These are phyloP conservation scores for Colletotrichum sp. DNA, from an alignment of 2,329 filamentous ascomycete species.

Conservation along the genomic window DNA sequence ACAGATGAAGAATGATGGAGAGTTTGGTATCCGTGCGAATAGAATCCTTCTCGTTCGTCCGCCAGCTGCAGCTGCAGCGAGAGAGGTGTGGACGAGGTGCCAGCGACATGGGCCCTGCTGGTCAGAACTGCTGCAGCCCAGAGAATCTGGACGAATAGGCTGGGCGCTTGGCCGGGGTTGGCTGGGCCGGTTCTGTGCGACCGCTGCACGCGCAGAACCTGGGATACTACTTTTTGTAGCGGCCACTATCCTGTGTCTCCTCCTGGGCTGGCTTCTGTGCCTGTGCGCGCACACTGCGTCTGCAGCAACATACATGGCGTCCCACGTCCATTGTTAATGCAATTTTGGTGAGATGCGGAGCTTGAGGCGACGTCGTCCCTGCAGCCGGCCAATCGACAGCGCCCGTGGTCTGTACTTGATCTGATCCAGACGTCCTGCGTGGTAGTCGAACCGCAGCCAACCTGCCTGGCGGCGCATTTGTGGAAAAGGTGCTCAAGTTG, in stretches of 20 bases:
- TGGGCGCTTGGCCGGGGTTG: conserved; percentile 2
- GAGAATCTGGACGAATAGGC: conserved; percentile 11
- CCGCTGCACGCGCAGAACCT: neutral
- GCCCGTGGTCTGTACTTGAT: conserved; percentile 5
- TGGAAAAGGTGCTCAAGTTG: conserved; percentile 16
- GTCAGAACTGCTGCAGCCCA: conserved; percentile 19
- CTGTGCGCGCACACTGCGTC: neutral
- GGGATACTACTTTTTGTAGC: neutral
- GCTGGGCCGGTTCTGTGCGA: neutral
- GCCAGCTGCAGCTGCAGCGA: neutral
- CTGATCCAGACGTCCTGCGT: neutral
- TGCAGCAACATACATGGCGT: neutral
- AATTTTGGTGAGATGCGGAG: conserved; percentile 14
- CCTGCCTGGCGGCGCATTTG: conserved; percentile 1
- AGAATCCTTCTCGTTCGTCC: neutral
- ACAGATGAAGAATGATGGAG: conserved; percentile 3
- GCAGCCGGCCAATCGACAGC: conserved; percentile 1
- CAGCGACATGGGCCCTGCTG: conserved; percentile 18
- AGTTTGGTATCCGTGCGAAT: conserved; percentile 1
- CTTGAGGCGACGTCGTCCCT: conserved; percentile 15
- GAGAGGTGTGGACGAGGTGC: conserved; percentile 11
- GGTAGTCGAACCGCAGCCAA: neutral
- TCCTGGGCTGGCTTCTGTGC: neutral
- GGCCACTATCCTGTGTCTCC: neutral
- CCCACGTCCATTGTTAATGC: conserved; percentile 2